These are phyloP conservation scores for Corylus americana DNA, from an alignment of 306 rosid genomes.

Conservation along the genomic window DNA sequence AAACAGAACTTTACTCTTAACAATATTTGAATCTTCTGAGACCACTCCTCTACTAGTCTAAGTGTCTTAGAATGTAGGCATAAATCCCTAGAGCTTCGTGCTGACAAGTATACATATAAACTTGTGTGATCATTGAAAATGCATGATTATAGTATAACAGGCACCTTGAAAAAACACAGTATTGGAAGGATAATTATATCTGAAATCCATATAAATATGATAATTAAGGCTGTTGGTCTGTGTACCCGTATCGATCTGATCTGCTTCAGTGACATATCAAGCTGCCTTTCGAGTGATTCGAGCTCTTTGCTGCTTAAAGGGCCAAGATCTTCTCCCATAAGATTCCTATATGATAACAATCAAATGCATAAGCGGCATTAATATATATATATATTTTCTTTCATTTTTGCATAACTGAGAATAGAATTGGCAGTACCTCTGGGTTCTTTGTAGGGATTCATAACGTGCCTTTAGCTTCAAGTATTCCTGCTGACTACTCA, in stretches of 20 bases:
- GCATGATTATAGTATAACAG: neutral
- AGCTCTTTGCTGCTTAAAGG: constrained; percentile 87
- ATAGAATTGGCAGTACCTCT: constrained; percentile 55
- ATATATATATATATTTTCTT: neutral
- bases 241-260: constrained; percentile 90
- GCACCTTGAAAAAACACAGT: neutral
- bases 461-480: constrained; percentile 95
- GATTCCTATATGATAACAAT: constrained; percentile 52
- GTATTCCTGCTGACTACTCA: constrained; percentile 98
- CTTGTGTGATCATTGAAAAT: no score
- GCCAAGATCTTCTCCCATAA: constrained; percentile 97
- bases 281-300: constrained; percentile 92
- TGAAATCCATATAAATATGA: neutral
- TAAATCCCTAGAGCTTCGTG: neutral
- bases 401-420: neutral
- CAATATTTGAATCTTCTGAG: neutral
- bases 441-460: constrained; percentile 80
- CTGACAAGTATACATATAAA: neutral
- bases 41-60: neutral
- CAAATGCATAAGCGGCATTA: neutral
- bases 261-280: constrained; percentile 83
- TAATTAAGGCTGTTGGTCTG: neutral
- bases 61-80: neutral
- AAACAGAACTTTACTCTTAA: neutral
- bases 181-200: neutral